Conservation (phyloP, 2,329 filamentous ascomycete genomes). For the Dendryphion nanum region DNA sequence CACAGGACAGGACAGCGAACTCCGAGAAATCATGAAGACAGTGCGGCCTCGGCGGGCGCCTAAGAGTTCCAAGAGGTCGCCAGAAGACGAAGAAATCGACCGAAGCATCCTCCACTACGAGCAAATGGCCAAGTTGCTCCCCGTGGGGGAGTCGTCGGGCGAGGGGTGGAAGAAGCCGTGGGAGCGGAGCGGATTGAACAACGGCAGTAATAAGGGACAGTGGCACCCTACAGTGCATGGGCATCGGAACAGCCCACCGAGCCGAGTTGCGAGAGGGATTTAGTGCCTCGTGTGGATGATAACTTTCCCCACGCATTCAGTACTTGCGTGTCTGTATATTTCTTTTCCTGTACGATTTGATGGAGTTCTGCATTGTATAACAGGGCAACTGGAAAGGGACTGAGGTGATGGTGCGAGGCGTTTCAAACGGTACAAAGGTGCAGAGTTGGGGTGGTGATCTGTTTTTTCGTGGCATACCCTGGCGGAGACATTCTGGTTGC, state of each 20-base stretch:
- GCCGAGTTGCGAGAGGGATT: not conserved
- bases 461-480: too few species aligned
- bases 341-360: not conserved
- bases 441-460: too few species aligned
- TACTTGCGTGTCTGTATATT: not conserved
- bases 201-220: not conserved
- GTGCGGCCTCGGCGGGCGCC: slow-evolving; percentile 11
- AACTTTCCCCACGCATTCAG: not conserved
- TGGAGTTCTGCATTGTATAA: not conserved
- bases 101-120: slow-evolving; percentile 19
- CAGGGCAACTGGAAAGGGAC: too few species aligned
- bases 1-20: slow-evolving; percentile 67
- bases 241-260: not conserved
- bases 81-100: slow-evolving; percentile 9
- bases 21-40: slow-evolving; percentile 69
- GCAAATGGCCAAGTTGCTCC: slow-evolving; percentile 26
- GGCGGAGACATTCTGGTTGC: too few species aligned
- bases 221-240: slow-evolving; percentile 8
- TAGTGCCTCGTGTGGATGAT: not conserved
- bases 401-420: too few species aligned
- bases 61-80: not conserved
- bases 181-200: slow-evolving; percentile 6
- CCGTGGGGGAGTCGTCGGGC: slow-evolving; percentile 24
- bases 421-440: too few species aligned
- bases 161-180: slow-evolving; percentile 15